Evolutionary conservation across 352 stramenopile species (phyloP).

Genomic region (Phytophthora constricta): DNA sequence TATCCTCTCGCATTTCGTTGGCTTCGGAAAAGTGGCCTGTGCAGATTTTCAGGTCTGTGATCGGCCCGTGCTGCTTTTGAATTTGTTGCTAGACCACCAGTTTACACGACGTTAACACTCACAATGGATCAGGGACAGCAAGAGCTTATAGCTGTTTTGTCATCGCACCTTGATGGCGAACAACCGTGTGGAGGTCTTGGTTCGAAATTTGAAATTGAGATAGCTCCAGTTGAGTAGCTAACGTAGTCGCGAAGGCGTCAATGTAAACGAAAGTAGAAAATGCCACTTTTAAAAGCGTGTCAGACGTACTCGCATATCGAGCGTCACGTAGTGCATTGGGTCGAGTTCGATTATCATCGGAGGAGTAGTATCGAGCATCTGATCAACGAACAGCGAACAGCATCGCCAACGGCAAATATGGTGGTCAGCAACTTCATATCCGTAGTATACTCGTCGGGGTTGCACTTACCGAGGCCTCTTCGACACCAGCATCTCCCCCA

Average conservation of each 20-base stretch:
- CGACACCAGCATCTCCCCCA: conserved; percentile 13
- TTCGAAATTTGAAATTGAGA: conserved; percentile 62
- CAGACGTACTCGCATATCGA: conserved; percentile 55
- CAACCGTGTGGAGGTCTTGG: conserved; percentile 57
- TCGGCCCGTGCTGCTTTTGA: conserved; percentile 54
- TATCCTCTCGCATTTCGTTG: conserved; percentile 59
- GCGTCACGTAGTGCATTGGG: conserved; percentile 54
- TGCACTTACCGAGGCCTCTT: conserved; percentile 23
- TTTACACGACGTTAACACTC: no score
- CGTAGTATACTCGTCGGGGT: no score
- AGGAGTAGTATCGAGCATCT: conserved; percentile 44
- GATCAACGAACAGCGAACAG: not conserved
- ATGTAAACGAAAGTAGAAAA: no score
- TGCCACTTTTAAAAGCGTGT: no score
- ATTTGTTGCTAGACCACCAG: conserved; percentile 47
- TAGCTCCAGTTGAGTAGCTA: conserved; percentile 75
- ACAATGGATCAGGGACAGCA: no score
- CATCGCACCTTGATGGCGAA: conserved; percentile 54
- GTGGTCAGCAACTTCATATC: no score
- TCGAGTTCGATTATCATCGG: conserved; percentile 48
- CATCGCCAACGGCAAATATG: not conserved
- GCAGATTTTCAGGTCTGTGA: conserved; percentile 65
- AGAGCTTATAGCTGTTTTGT: no score
- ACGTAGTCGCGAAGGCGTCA: not conserved
- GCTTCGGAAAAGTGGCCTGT: conserved; percentile 61